Conservation (phyloP, 2,329 filamentous ascomycete genomes). For the Stemphylium lycopersici region DNA sequence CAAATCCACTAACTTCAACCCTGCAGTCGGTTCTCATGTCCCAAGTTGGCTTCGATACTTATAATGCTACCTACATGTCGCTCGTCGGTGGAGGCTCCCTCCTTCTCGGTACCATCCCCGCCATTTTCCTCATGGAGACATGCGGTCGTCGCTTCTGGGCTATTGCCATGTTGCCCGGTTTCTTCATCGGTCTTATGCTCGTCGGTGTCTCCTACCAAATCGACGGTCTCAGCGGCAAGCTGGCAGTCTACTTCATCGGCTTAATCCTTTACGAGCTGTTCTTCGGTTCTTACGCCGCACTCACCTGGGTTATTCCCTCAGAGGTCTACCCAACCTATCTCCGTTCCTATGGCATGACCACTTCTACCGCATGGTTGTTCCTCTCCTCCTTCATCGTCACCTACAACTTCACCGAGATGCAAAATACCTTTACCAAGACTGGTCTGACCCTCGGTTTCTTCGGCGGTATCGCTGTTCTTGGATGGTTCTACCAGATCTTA, state of each 20-base stretch:
- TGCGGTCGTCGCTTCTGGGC: conserved; percentile 78
- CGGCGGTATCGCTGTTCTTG: conserved; percentile 72
- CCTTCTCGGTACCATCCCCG: conserved; percentile 70
- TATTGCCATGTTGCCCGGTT: conserved; percentile 72
- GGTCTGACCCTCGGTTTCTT: conserved; percentile 74
- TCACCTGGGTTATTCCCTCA: conserved; percentile 57
- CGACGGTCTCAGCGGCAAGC: conserved; percentile 53
- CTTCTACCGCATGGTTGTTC: conserved; percentile 71
- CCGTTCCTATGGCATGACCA: conserved; percentile 75
- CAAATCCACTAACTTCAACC: neutral
- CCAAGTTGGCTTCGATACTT: conserved; percentile 69
- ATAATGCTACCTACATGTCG: conserved; percentile 74
- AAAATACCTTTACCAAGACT: conserved; percentile 68
- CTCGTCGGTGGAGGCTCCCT: conserved; percentile 70
- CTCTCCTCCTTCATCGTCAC: conserved; percentile 74
- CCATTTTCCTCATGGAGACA: conserved; percentile 73
- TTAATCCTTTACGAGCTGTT: conserved; percentile 56
- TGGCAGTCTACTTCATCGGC: conserved; percentile 69
- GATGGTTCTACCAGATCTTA: conserved; percentile 73
- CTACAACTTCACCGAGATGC: conserved; percentile 76
- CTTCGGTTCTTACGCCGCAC: conserved; percentile 46
- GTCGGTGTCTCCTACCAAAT: conserved; percentile 70
- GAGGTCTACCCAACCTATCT: conserved; percentile 77
- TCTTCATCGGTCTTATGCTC: conserved; percentile 71
- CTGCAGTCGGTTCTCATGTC: conserved; percentile 64